Evolutionary conservation across 106 monocot species (phyloP), one percentile per base, ranked within the genome.

Genomic region (Dendrobium nobile): DNA sequence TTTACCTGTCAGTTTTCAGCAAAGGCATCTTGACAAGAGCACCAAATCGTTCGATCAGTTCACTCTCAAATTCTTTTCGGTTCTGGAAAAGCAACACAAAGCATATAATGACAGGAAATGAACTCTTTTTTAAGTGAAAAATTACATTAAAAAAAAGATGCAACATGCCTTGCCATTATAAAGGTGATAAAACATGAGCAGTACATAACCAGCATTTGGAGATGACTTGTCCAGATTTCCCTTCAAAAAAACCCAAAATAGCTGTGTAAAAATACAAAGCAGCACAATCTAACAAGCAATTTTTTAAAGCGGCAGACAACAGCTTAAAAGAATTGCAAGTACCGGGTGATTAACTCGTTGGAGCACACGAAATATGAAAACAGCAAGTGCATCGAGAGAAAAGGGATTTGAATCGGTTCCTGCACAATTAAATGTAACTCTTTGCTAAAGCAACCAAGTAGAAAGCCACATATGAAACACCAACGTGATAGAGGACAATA

Each of bases 311-410:
- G 28, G 47, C 16, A 70, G 3, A 37, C 33, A 59, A 75, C 5
- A 42, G 7, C 28, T 28, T 56, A 48, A 65, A 20, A 51, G 18
- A 73, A 56, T 17, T 19, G 1, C 15, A 67, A 68, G 54, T 93
- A 98, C 98, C 84, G 98, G 98, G 86, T 98, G 98, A 79, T 98
- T 95, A 26, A 83, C 95, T 83, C 98, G 85, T 40, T 98, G 92
- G 83, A 98, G 92, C 2, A 98, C 98, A 78, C 98, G 98, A 73
- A 87, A 90, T 5, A 98, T 90, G 64, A 98, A 98, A 78, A 98
- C 91, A 91, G 98, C 98, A 80, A 95, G 84, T 47, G 98, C 95
- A 85, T 98, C 98, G 77, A 98, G 88, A 80, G 95, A 98, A 86
- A 98, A 98, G 43, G 98, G 98, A 83, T 98, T 98, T 67, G 88